These are phyloP conservation scores for Suillus brevipes DNA, from an alignment of 768 basidiomycete species.

Conservation along the genomic window DNA sequence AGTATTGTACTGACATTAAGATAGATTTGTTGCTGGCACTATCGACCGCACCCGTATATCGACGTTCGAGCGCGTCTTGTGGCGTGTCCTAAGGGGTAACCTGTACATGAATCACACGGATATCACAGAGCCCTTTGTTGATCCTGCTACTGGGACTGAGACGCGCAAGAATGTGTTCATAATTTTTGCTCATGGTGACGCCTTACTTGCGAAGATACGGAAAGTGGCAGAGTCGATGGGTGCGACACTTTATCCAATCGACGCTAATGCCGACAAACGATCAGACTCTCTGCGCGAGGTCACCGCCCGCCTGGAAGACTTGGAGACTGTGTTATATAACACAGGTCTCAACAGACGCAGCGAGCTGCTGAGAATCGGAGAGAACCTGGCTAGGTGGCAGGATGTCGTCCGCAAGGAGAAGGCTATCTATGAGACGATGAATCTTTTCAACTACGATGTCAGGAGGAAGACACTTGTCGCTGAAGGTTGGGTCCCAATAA, in stretches of 20 bases:
- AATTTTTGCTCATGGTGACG: slow-evolving; percentile 96
- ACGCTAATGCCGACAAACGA: slow-evolving; percentile 91
- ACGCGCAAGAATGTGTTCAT: slow-evolving; percentile 99
- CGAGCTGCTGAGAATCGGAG: slow-evolving; percentile 83
- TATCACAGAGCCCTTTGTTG: slow-evolving; percentile 89
- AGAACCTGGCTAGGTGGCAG: slow-evolving; percentile 85
- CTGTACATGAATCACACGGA: slow-evolving; percentile 99
- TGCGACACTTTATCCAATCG: slow-evolving; percentile 94
- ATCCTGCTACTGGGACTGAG: slow-evolving; percentile 79
- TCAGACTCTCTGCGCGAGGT: slow-evolving; percentile 89
- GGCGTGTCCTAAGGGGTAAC: slow-evolving; percentile 97
- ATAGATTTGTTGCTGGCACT: slow-evolving; percentile 92
- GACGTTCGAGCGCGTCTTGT: slow-evolving; percentile 95
- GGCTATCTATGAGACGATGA: slow-evolving; percentile 92
- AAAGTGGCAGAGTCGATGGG: slow-evolving; percentile 99
- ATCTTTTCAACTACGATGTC: slow-evolving; percentile 93
- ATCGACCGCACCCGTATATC: slow-evolving; percentile 90
- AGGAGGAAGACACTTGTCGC: slow-evolving; percentile 93
- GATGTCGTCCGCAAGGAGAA: slow-evolving; percentile 96
- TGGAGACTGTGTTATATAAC: slow-evolving; percentile 86
- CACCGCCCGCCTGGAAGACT: slow-evolving; percentile 83
- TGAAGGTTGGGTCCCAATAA: slow-evolving; percentile 95
- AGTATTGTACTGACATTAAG: slow-evolving; percentile 2
- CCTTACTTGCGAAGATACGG: slow-evolving; percentile 92
- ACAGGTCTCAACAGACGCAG: slow-evolving; percentile 80